These are phyloP conservation scores for Rhodotorula sp. DNA, from an alignment of 1,284 basidiomycete species.

Conservation along the genomic window DNA sequence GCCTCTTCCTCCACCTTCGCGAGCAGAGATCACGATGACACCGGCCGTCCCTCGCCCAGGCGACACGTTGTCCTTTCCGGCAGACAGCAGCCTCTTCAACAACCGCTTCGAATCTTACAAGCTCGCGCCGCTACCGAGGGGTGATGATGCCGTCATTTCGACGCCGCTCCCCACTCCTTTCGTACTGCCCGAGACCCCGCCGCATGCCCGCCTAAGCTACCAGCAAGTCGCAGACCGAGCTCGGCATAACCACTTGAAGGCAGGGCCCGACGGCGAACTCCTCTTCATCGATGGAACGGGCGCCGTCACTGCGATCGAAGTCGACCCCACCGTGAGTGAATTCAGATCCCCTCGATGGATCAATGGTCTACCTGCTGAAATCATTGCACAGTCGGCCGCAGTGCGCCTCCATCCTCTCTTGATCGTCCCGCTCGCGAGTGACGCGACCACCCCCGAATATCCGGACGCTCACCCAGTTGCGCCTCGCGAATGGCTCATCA, in stretches of 20 bases:
- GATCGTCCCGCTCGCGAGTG: slow-evolving; percentile 54
- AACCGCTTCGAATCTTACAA: slow-evolving; percentile 81
- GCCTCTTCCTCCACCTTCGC: background rate
- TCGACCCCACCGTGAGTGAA: slow-evolving; percentile 6
- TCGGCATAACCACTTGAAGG: slow-evolving; percentile 73
- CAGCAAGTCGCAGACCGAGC: slow-evolving; percentile 80
- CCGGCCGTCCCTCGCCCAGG: background rate
- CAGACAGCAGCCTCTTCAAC: slow-evolving; percentile 60
- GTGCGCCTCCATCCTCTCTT: slow-evolving; percentile 62
- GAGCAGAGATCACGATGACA: background rate
- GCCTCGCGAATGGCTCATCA: slow-evolving; percentile 58
- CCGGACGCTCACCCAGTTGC: slow-evolving; percentile 66
- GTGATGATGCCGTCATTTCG: slow-evolving; percentile 8
- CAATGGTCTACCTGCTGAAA: slow-evolving; percentile 54
- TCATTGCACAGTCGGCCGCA: slow-evolving; percentile 52
- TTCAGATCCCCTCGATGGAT: slow-evolving; percentile 57
- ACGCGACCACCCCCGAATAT: slow-evolving; percentile 63
- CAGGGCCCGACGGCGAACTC: slow-evolving; percentile 54
- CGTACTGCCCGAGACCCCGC: slow-evolving; percentile 11
- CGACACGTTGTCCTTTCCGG: slow-evolving; percentile 28
- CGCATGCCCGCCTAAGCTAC: slow-evolving; percentile 57
- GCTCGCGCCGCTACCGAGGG: slow-evolving; percentile 48
- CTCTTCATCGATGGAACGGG: slow-evolving; percentile 69
- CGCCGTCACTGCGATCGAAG: background rate
- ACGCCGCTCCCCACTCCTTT: slow-evolving; percentile 19